These are phyloP conservation scores for Perilla frutescens DNA, from an alignment of 257 asterid genomes.

Conservation along the genomic window DNA sequence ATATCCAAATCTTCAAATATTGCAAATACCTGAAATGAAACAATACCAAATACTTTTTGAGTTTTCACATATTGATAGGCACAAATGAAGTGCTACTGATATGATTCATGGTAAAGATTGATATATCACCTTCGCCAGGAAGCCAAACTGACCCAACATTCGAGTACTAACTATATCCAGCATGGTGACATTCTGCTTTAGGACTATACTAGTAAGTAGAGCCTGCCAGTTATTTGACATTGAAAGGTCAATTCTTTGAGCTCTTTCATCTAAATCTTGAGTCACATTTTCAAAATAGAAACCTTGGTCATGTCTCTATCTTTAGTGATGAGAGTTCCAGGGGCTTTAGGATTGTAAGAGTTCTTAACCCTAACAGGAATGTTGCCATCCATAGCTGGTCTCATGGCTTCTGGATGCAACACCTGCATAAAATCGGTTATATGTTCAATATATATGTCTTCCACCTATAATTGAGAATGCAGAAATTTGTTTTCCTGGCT, in stretches of 20 bases:
- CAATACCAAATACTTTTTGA: neutral
- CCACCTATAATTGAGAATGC: neutral
- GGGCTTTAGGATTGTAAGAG: conserved; percentile 81
- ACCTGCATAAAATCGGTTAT: conserved; percentile 44
- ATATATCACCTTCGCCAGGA: conserved; percentile 70
- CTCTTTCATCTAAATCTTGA: conserved; percentile 15
- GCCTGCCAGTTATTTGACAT: conserved; percentile 52
- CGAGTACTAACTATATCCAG: conserved; percentile 83
- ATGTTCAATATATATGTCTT: conserved; percentile 9
- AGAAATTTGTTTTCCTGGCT: neutral
- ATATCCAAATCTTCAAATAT: conserved; percentile 79
- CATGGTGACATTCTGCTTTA: conserved; percentile 79
- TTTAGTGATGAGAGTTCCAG: conserved; percentile 72
- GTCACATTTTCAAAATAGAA: neutral
- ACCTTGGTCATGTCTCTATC: conserved; percentile 77
- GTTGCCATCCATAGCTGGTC: conserved; percentile 79
- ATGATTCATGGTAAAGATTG: neutral
- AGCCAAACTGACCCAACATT: conserved; percentile 85
- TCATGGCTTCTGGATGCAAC: conserved; percentile 84
- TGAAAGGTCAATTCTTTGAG: conserved; percentile 23
- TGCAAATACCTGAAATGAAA: conserved; percentile 60
- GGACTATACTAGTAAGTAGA: conserved; percentile 75
- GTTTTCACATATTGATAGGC: neutral
- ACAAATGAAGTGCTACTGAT: neutral
- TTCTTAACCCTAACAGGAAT: conserved; percentile 85